Evolutionary conservation across 2,329 filamentous ascomycete species (phyloP).

Genomic region (Diplodia sapinea): DNA sequence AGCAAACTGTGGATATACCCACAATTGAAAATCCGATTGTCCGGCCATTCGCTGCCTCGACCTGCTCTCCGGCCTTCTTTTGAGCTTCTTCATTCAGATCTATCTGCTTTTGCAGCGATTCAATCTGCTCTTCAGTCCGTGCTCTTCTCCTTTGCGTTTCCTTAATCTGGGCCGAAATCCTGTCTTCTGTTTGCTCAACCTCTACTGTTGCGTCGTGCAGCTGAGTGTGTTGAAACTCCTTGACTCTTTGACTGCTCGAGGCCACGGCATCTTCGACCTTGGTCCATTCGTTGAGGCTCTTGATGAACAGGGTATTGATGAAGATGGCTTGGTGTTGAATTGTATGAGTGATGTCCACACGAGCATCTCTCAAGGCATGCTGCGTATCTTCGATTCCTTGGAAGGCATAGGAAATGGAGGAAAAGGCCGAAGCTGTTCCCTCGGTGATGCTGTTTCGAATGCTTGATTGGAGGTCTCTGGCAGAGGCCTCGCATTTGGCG

Average conservation of each 20-base stretch:
- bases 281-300: slow-evolving; percentile 7
- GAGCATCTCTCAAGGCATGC: slow-evolving; percentile 10
- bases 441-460: slow-evolving; percentile 16
- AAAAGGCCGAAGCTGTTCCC: not conserved
- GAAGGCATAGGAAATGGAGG: slow-evolving; percentile 8
- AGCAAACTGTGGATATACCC: not conserved
- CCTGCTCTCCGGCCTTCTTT: not conserved
- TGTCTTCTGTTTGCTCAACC: not conserved
- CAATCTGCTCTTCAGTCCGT: slow-evolving; percentile 3
- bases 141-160: not conserved
- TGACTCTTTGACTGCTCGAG: slow-evolving; percentile 3
- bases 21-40: slow-evolving; percentile 18
- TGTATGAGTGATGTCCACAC: slow-evolving; percentile 7
- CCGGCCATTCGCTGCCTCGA: slow-evolving; percentile 1
- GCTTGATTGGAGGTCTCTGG: slow-evolving; percentile 1
- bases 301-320: slow-evolving; percentile 7
- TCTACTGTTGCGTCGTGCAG: not conserved
- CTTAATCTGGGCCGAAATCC: not conserved
- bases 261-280: slow-evolving; percentile 16
- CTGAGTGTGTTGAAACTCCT: slow-evolving; percentile 17
- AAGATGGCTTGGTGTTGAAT: slow-evolving; percentile 13
- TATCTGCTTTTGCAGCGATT: slow-evolving; percentile 18
- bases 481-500: slow-evolving; percentile 6
- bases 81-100: slow-evolving; percentile 8
- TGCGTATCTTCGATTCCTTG: slow-evolving; percentile 11